Base-by-base conservation (phyloP, 345 rosid species). In the Eucalyptus victrix region DNA sequence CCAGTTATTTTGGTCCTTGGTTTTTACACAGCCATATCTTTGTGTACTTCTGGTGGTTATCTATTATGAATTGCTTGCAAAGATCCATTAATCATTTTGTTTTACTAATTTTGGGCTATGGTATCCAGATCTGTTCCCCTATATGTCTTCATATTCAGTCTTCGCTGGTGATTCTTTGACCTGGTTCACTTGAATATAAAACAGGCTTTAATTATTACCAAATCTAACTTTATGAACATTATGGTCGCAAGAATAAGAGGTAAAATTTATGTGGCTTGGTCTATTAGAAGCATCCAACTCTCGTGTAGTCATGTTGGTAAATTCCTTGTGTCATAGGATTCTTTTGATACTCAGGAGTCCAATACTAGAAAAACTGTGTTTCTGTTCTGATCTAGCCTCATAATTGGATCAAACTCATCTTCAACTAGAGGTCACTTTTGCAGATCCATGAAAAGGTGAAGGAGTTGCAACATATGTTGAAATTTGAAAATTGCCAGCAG, bases 361-460 rank as follows among this genome's bases (percentile, higher is more conserved):
- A 76, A 21, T 76, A 21, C 85, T 76, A 40, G 85, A 21, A 40
- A 76, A 76, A 76, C 28, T 37, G 47, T 21, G 85, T 76, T 40
- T 76, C 85, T 76, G 85, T 76, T 76, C 47, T 76, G 85, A 76
- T 76, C 85, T 37, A 76, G 16, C 42, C 83, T 40, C 83, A 72
- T 76, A 37, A 40, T 76, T 76, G 83, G 83, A 37, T 76, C 83
- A 21, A 76, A 76, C 15, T 40, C 85, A 23, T 76, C 42, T 86
- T 30, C 87, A 47, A 49, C 87, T 86, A 30, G 87, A 49, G n/a
- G 40, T 30, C 11, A 17, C 50, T 47, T 47, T 87, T 80, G 65
- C 91, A 97, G 99, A 94, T 96, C 90, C 94, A 91, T 93, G 91
- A 90, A 26, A 95, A 93, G 91, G 94, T 96, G 92, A 95, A 92